Evolutionary conservation across 1,139 yeast genomes (phyloP), one percentile per base, ranked within the genome.

Genomic region (Sugiyamaella japonica): DNA sequence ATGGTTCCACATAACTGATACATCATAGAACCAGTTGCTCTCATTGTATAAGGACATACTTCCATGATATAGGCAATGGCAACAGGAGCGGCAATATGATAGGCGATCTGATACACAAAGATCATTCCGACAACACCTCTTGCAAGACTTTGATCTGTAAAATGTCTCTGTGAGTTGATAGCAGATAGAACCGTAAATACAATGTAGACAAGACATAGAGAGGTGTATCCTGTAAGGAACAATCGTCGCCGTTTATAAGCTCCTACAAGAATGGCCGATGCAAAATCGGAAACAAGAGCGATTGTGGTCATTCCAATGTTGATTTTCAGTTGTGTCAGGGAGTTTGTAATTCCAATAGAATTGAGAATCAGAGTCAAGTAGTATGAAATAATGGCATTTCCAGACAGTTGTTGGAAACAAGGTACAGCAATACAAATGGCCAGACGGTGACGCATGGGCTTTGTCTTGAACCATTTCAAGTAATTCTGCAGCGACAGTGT

Each of bases 11-110:
- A 60, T 13, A 55, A 72, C 71, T 53, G 50, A 54, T 64, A 47
- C 57, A 61, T 28, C 20, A 62, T 59, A 36, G 52, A 50, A 42
- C 73, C 76, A 59, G 70, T 73, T 43, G 70, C 67, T 61, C 75
- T 61, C 48, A 66, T 59, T 13, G 70, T 66, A 66, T 67, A 75
- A 13, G 78, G 73, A 43, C 70, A 61, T 16, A 72, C 66, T 61
- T 75, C 78, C 54, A 70, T 70, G 17, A 68, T 59, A 54, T 73
- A 75, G 9, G 63, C 76, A 80, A 48, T 81, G 73, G 55, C 70
- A n/a, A 67, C 38, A 2, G 60, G 60, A 9, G 61, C 47, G 17
- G 55, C 52, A 37, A 57, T 49, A 31, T 56, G 60, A 49, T 57
- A 56, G 4, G 44, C 43, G 10, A 47, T 41, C 12, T 41, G 48